Conservation (phyloP, 768 basidiomycete genomes). For the Lentinula raphanica region DNA sequence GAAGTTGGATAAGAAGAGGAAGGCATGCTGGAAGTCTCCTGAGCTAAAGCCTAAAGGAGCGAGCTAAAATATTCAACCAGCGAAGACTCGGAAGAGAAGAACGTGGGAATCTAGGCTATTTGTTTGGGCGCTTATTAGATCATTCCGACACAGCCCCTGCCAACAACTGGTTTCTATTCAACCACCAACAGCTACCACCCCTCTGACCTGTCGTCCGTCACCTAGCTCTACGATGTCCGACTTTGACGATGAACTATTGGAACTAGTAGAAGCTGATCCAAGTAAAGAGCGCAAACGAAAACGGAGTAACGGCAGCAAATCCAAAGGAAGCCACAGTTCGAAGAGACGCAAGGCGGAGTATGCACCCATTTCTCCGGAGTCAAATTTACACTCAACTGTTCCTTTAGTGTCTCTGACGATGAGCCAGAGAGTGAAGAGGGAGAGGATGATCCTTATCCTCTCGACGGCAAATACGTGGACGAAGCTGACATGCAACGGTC, state of each 20-base stretch:
- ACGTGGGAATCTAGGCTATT: too few relatives aligned
- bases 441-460: slow-evolving; percentile 68
- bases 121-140: neutral
- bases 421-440: slow-evolving; percentile 66
- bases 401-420: slow-evolving; percentile 38
- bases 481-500: slow-evolving; percentile 80
- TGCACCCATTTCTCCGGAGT: slow-evolving; percentile 10
- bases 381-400: slow-evolving; percentile 7
- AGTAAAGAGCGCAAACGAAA: slow-evolving; percentile 56
- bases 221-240: slow-evolving; percentile 34
- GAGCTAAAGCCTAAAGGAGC: neutral
- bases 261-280: slow-evolving; percentile 64
- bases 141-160: neutral
- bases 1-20: slow-evolving; percentile 28
- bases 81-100: neutral
- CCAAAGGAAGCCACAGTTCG: slow-evolving; percentile 35
- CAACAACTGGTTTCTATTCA: neutral
- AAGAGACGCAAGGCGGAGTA: slow-evolving; percentile 75
- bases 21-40: neutral
- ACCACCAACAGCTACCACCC: neutral
- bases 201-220: neutral
- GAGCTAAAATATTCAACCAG: too few relatives aligned
- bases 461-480: slow-evolving; percentile 88
- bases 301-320: slow-evolving; percentile 34
- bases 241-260: slow-evolving; percentile 71